phyloP scores from a whole-genome alignment of 176 grass and related monocot species.

The Bonia amplexicaulis region DNA sequence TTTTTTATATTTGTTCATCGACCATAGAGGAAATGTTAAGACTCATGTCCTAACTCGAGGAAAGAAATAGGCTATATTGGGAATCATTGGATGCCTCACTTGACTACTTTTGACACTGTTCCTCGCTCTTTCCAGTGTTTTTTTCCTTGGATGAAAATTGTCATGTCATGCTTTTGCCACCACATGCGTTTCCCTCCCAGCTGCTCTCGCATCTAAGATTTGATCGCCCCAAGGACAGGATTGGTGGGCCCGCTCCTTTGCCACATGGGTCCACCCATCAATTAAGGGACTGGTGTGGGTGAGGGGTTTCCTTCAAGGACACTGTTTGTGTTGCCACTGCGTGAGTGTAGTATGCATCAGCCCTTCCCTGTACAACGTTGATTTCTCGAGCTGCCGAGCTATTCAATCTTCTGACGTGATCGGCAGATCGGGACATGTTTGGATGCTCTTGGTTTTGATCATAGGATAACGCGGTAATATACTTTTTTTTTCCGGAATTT shows the following conservation, averaged over 20 bases:
- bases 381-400: slow-evolving; percentile 1
- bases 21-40: neutral
- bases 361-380: slow-evolving; percentile 29
- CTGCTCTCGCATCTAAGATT: slow-evolving; percentile 35
- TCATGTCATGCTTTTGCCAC: slow-evolving; percentile 59
- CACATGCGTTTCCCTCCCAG: slow-evolving; percentile 38
- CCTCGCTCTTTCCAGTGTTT: neutral
- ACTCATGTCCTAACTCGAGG: slow-evolving; percentile 19
- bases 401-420: slow-evolving; percentile 23
- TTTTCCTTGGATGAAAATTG: slow-evolving; percentile 35
- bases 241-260: slow-evolving; percentile 10
- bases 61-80: slow-evolving; percentile 18
- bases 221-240: slow-evolving; percentile 45
- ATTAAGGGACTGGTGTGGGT: slow-evolving; percentile 38
- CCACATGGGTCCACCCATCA: neutral
- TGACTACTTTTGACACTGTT: slow-evolving; percentile 50
- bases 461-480: neutral
- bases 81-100: slow-evolving; percentile 59
- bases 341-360: slow-evolving; percentile 31
- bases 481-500: neutral
- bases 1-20: neutral
- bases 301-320: slow-evolving; percentile 44
- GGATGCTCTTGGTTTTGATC: neutral
- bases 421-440: neutral
- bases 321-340: slow-evolving; percentile 51